phyloP scores from a whole-genome alignment of 1,284 basidiomycete genomes.

The Moniliophthora roreri region DNA sequence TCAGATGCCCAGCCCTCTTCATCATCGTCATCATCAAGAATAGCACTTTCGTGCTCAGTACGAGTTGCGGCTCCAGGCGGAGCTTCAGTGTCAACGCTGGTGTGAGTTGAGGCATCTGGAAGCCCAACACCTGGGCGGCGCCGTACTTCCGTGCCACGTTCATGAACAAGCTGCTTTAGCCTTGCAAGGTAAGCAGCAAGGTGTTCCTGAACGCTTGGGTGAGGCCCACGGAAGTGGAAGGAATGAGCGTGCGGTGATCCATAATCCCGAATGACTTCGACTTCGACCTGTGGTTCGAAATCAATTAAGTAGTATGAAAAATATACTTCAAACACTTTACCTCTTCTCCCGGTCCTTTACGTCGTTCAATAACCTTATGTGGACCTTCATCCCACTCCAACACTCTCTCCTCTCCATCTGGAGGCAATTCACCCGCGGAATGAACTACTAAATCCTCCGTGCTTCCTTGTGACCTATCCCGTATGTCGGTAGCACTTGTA shows the following conservation, averaged over 20 bases:
- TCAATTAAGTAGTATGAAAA: not conserved
- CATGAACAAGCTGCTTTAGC: not conserved
- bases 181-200: not conserved
- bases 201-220: not conserved
- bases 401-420: not conserved
- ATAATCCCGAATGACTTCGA: constrained; percentile 6
- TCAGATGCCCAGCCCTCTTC: constrained; percentile 4
- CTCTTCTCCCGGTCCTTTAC: constrained; percentile 2
- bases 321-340: not conserved
- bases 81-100: no score
- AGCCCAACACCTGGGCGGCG: no score
- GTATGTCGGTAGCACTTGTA: not conserved
- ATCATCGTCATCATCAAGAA: not conserved
- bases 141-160: not conserved
- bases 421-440: not conserved
- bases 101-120: no score
- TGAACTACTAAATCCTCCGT: not conserved
- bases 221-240: not conserved
- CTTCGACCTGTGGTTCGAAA: constrained; percentile 1
- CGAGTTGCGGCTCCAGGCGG: no score
- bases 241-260: not conserved
- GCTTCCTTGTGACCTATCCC: not conserved
- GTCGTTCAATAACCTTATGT: constrained; percentile 6
- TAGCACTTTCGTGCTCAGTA: not conserved
- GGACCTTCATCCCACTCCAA: constrained; percentile 3